Conservation (phyloP, 495 filamentous ascomycete genomes). For the Aspergillus sparsus region DNA sequence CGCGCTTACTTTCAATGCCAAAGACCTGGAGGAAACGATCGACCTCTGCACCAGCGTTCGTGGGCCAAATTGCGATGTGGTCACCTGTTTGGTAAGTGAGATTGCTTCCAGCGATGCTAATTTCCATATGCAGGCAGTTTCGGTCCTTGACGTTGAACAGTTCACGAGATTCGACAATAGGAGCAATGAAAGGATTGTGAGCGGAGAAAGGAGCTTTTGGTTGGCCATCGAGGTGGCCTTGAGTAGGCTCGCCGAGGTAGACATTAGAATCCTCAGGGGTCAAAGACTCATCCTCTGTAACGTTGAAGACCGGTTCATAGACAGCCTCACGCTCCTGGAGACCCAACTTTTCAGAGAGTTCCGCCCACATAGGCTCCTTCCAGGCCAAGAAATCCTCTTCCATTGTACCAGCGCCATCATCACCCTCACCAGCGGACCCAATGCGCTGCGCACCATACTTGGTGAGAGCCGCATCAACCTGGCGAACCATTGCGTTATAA, state of each 20-base stretch:
- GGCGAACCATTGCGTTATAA: constrained; percentile 98
- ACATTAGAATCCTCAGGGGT: constrained; percentile 79
- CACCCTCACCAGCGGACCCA: constrained; percentile 88
- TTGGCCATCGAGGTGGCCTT: constrained; percentile 84
- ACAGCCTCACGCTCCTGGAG: constrained; percentile 94
- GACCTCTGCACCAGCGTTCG: constrained; percentile 90
- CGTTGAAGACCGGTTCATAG: constrained; percentile 89
- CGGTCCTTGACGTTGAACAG: constrained; percentile 88
- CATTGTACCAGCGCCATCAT: constrained; percentile 98
- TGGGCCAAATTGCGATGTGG: constrained; percentile 97
- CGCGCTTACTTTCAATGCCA: constrained; percentile 70
- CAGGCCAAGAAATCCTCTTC: constrained; percentile 99
- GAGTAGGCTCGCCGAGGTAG: constrained; percentile 95
- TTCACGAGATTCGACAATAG: constrained; percentile 86
- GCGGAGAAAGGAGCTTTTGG: constrained; percentile 91
- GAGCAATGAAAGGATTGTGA: constrained; percentile 96
- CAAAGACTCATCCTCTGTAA: constrained; percentile 74
- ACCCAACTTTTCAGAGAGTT: constrained; percentile 74
- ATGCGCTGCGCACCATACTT: constrained; percentile 83
- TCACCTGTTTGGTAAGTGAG: constrained; percentile 94
- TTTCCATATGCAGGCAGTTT: constrained; percentile 97
- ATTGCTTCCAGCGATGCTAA: constrained; percentile 79
- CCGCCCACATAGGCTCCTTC: constrained; percentile 99
- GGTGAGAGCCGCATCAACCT: constrained; percentile 74
- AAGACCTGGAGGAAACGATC: constrained; percentile 84